phyloP scores from a whole-genome alignment of 768 basidiomycete genomes.

The Trametes coccinea region DNA sequence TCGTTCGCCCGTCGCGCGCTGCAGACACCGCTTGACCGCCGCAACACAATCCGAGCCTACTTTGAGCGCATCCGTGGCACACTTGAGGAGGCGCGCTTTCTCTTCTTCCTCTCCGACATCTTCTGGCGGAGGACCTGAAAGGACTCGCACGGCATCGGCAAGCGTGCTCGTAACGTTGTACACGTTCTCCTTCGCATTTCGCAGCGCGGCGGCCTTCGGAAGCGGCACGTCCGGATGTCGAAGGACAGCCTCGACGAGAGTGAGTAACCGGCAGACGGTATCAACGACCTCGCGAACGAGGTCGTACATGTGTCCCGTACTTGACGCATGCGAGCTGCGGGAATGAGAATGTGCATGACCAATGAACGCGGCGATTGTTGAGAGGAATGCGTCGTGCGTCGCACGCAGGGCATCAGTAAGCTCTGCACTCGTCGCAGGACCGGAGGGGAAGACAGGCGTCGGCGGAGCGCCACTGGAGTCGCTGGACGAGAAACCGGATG shows the following conservation, averaged over 20 bases:
- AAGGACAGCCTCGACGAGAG: constrained; percentile 87
- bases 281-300: constrained; percentile 94
- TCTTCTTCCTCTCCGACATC: constrained; percentile 77
- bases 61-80: constrained; percentile 86
- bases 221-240: constrained; percentile 69
- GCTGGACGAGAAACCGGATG: constrained; percentile 66
- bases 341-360: constrained; percentile 95
- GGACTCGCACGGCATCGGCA: constrained; percentile 81
- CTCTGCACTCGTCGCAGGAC: constrained; percentile 66
- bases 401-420: constrained; percentile 75
- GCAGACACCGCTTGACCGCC: constrained; percentile 81
- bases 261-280: constrained; percentile 87
- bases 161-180: constrained; percentile 85
- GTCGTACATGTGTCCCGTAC: constrained; percentile 92
- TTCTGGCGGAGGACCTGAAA: constrained; percentile 53
- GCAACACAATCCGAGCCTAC: constrained; percentile 87
- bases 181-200: constrained; percentile 72
- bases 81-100: constrained; percentile 71
- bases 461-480: constrained; percentile 50
- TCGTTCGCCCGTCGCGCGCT: constrained; percentile 58
- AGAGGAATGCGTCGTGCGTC: constrained; percentile 89
- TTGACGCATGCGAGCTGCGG: constrained; percentile 86
- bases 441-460: constrained; percentile 64
- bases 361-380: constrained; percentile 95
- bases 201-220: constrained; percentile 65